Percentiles rank a stretch among this genome's conserved stretches.
Conservation (phyloP, 2,329 filamentous ascomycete genomes). For the Ophiosphaerella narmari region DNA sequence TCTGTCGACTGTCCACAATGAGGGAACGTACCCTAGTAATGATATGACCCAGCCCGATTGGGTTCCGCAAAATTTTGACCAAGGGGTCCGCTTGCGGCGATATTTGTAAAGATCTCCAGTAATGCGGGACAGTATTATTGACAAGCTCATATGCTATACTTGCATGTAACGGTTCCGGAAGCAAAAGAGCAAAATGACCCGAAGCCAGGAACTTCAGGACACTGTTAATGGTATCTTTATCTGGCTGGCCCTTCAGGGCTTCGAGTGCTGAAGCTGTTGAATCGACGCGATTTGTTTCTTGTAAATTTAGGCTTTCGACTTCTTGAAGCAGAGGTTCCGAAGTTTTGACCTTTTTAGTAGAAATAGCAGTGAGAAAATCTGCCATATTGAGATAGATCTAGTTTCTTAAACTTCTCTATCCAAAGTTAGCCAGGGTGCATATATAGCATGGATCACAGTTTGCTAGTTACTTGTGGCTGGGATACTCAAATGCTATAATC, state of each 20-base stretch:
- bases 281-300: constrained; percentile 20
- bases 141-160: constrained; percentile 78
- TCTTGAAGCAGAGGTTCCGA: constrained; percentile 21
- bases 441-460: not conserved
- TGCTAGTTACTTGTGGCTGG: no score
- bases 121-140: constrained; percentile 76
- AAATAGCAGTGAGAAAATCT: constrained; percentile 55
- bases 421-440: not conserved
- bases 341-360: constrained; percentile 36
- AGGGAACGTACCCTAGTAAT: constrained; percentile 70
- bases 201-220: constrained; percentile 59
- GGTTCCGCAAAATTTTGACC: constrained; percentile 68
- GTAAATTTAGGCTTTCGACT: constrained; percentile 13
- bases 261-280: constrained; percentile 60
- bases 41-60: constrained; percentile 78
- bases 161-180: constrained; percentile 69
- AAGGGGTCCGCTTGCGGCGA: constrained; percentile 50
- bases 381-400: constrained; percentile 45
- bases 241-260: constrained; percentile 65
- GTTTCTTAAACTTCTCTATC: not conserved
- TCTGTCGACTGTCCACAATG: constrained; percentile 47
- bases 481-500: no score
- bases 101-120: constrained; percentile 63
- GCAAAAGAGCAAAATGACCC: constrained; percentile 60
- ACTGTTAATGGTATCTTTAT: constrained; percentile 60